These are phyloP conservation scores for Syzygium oleosum DNA, from an alignment of 345 rosid genomes.

Conservation along the genomic window DNA sequence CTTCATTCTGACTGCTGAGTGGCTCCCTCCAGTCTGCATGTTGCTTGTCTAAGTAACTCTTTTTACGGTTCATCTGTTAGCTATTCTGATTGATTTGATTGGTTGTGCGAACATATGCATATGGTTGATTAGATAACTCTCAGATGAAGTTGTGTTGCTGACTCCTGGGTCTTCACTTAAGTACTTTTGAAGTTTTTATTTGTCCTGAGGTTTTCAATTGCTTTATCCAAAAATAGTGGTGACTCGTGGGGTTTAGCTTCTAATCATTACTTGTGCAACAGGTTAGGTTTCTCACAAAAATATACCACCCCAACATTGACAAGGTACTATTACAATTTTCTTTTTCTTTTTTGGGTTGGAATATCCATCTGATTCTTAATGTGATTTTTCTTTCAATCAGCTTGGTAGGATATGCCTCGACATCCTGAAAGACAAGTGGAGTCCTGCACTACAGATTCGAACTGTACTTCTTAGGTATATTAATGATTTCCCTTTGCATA, in stretches of 20 bases:
- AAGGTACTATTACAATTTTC: slow-evolving; percentile 1
- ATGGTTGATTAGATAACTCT: background rate
- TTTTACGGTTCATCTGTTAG: background rate
- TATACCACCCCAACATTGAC: slow-evolving; percentile 18
- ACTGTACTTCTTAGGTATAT: slow-evolving; percentile 48
- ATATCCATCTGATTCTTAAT: background rate
- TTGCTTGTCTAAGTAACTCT: background rate
- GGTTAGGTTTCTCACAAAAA: slow-evolving; percentile 22
- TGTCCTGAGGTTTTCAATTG: background rate
- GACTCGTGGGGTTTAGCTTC: background rate
- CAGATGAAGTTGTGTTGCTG: background rate
- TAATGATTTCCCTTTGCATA: background rate
- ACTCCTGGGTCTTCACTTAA: background rate
- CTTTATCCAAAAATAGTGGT: background rate
- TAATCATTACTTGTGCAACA: background rate
- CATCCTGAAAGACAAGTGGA: slow-evolving; percentile 64
- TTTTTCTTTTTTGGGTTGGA: background rate
- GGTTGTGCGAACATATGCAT: background rate
- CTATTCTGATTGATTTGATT: background rate
- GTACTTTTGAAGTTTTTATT: background rate
- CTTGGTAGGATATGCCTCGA: slow-evolving; percentile 69
- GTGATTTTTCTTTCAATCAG: slow-evolving; percentile 8
- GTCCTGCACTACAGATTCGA: slow-evolving; percentile 55
- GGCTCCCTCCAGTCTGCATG: background rate
- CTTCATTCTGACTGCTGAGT: background rate